Evolutionary conservation across 1,284 basidiomycete genomes (phyloP).

Genomic region (Lignosus rhinocerotis): DNA sequence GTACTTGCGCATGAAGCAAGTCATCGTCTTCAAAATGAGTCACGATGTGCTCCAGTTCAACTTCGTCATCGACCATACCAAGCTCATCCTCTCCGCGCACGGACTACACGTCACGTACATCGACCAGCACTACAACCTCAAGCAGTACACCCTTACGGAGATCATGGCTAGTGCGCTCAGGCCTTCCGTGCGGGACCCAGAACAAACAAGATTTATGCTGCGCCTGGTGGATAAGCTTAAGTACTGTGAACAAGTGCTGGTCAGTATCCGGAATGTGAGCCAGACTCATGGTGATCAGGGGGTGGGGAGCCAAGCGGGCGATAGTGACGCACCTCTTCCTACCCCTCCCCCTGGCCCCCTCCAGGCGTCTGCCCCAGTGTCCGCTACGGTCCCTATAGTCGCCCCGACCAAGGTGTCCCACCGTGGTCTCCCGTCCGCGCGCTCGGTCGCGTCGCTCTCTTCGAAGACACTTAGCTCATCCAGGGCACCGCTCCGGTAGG

Average conservation of each 20-base stretch:
- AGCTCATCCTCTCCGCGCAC: constrained; percentile 83
- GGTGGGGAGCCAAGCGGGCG: background rate
- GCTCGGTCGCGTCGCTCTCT: background rate
- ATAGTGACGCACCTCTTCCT: background rate
- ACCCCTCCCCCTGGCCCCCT: constrained; percentile 1
- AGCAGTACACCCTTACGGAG: constrained; percentile 73
- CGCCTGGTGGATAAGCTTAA: constrained; percentile 75
- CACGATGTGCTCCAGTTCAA: constrained; percentile 96
- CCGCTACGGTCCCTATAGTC: background rate
- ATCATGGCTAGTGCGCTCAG: constrained; percentile 64
- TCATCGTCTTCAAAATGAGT: constrained; percentile 95
- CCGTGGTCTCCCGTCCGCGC: background rate
- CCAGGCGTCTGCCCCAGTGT: background rate
- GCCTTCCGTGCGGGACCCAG: constrained; percentile 43
- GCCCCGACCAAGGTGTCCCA: too few species aligned
- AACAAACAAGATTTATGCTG: constrained; percentile 60
- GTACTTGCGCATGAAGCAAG: constrained; percentile 95
- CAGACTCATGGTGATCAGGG: constrained; percentile 2
- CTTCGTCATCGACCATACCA: constrained; percentile 97
- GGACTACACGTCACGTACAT: constrained; percentile 86
- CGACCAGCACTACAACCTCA: constrained; percentile 83
- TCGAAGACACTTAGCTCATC: constrained; percentile 15
- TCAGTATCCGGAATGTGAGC: constrained; percentile 55
- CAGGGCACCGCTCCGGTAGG: constrained; percentile 23
- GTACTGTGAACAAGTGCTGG: constrained; percentile 79